Conservation (phyloP, 371 early-diverging fungal species). For the Phascolomyces articulosus region DNA sequence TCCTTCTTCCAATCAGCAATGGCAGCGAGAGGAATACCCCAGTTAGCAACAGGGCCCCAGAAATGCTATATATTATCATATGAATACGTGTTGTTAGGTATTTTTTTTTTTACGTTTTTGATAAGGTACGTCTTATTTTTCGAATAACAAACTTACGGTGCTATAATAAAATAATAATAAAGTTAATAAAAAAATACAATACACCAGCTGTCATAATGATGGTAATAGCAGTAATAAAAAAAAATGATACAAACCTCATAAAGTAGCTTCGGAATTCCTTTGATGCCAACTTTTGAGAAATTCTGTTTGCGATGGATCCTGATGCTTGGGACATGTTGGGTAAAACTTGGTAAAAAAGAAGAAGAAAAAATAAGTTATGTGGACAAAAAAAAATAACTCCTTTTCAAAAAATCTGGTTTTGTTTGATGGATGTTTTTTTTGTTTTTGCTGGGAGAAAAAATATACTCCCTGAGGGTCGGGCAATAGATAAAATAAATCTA, state of each 20-base stretch:
- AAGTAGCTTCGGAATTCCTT: conserved; percentile 81
- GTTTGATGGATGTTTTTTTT: too few species aligned
- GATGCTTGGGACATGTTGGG: conserved; percentile 55
- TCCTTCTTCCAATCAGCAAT: conserved; percentile 92
- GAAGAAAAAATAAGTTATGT: not conserved
- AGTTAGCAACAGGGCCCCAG: conserved; percentile 96
- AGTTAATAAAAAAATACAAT: too few species aligned
- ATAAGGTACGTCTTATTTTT: too few species aligned
- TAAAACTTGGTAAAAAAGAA: conserved; percentile 12
- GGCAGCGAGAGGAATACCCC: conserved; percentile 97
- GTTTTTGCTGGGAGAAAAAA: too few species aligned
- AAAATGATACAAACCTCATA: conserved; percentile 69
- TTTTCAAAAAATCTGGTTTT: too few species aligned
- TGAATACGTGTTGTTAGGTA: too few species aligned
- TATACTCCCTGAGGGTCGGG: too few species aligned
- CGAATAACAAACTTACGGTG: conserved; percentile 34
- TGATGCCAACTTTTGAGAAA: conserved; percentile 61
- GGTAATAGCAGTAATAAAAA: too few species aligned
- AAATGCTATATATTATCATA: conserved; percentile 64
- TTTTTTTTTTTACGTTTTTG: too few species aligned
- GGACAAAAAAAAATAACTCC: too few species aligned
- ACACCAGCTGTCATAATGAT: too few species aligned
- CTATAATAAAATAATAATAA: conserved; percentile 16
- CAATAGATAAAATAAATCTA: too few species aligned
- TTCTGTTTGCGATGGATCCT: conserved; percentile 59